phyloP scores from a whole-genome alignment of 2,329 filamentous ascomycete genomes.

The Fusarium denticulatum region DNA sequence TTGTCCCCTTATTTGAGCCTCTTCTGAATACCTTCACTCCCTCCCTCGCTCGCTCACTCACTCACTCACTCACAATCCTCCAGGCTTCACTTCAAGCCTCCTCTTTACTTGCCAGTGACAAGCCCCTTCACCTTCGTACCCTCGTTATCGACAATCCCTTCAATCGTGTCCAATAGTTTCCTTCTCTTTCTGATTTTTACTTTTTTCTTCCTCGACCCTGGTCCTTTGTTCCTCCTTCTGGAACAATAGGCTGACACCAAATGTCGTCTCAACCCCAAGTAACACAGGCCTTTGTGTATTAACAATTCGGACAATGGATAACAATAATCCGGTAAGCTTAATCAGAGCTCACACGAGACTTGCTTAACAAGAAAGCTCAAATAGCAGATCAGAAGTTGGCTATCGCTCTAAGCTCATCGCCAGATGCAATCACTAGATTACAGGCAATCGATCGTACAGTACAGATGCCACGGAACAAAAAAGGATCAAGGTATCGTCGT shows the following conservation, averaged over 20 bases:
- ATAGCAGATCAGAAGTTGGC: background rate
- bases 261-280: background rate
- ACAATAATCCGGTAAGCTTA: background rate
- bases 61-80: background rate
- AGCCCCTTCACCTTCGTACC: background rate
- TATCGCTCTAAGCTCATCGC: background rate
- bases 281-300: slow-evolving; percentile 6
- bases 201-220: background rate
- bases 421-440: slow-evolving; percentile 3
- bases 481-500: background rate
- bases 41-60: background rate
- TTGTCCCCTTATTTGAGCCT: background rate
- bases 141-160: background rate
- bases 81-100: background rate
- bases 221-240: background rate
- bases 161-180: too few species aligned
- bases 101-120: background rate
- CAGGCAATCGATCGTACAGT: background rate
- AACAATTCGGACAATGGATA: background rate
- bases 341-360: background rate
- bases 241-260: background rate
- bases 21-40: background rate
- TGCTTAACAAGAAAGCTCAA: background rate
- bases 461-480: background rate
- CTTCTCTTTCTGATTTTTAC: background rate